These are phyloP conservation scores for Trichosporon faecale DNA, from an alignment of 1,284 basidiomycete genomes.

Conservation along the genomic window DNA sequence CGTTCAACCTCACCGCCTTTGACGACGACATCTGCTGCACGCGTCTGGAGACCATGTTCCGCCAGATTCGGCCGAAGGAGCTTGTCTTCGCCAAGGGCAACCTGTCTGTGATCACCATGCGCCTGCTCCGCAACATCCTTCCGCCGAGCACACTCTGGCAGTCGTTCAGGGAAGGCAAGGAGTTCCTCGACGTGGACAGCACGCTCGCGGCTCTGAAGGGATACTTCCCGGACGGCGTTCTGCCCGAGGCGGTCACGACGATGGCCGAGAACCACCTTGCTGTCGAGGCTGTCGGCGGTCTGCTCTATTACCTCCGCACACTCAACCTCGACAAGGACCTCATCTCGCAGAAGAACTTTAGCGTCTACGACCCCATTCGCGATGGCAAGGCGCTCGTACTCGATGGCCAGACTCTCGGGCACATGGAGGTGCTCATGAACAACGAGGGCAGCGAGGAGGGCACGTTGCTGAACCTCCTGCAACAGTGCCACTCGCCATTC, in stretches of 20 bases:
- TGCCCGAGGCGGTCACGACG: conserved; percentile 70
- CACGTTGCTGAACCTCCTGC: conserved; percentile 75
- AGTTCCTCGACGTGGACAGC: conserved; percentile 72
- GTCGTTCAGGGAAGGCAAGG: conserved; percentile 63
- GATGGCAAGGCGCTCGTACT: conserved; percentile 75
- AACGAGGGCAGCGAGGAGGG: conserved; percentile 88
- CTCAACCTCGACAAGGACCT: conserved; percentile 93
- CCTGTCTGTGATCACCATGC: conserved; percentile 72
- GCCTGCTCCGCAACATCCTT: conserved; percentile 73
- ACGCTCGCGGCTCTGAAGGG: conserved; percentile 68
- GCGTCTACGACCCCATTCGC: conserved; percentile 91
- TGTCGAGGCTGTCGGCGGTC: conserved; percentile 78
- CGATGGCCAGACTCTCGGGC: conserved; percentile 89
- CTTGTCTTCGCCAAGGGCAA: conserved; percentile 88
- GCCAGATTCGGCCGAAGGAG: conserved; percentile 91
- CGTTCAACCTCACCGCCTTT: conserved; percentile 88
- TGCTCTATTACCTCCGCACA: conserved; percentile 88
- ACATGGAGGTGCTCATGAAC: conserved; percentile 89
- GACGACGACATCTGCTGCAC: conserved; percentile 91
- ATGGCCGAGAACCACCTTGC: conserved; percentile 66
- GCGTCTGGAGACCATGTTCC: conserved; percentile 86
- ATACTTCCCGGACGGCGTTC: conserved; percentile 60
- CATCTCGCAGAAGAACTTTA: conserved; percentile 90
- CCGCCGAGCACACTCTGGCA: conserved; percentile 83
- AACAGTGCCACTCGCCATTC: conserved; percentile 81